Evolutionary conservation across 2,329 filamentous ascomycete species (phyloP), one percentile per base, ranked within the genome.

Genomic region (Colletotrichum aenigma): DNA sequence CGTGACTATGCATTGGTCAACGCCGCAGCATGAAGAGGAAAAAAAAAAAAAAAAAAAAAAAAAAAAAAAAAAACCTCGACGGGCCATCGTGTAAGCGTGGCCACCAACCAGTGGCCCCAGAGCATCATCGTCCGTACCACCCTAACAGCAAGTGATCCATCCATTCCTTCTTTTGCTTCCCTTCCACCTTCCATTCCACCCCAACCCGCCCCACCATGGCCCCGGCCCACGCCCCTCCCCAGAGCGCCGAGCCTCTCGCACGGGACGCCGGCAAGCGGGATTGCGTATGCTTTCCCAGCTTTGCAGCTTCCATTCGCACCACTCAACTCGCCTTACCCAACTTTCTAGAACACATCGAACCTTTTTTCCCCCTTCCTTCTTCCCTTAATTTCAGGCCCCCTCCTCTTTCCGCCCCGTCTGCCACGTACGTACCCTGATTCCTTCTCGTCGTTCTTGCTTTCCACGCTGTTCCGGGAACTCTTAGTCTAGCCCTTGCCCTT

Each of bases 221-320:
- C 73, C 73, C 64, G 70, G 64, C 70, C 71, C 70, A 75, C 71
- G 64, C 55, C 73, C 73, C 73, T 68, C 64, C 70, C 70, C 56
- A 75, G 74, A 71, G 55, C 72, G 75, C 75, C 75, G 72, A 77
- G 75, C 71, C 75, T 77, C 58, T 58, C 32, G 62, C 75, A 69
- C 75, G 75, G 75, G 66, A 77, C 72, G 67, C 72, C 75, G 75
- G 75, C 75, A 77, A 75, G 66, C 67, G 67, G 75, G 75, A 77
- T 75, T 77, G 75, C 75, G 75, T 77, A 77, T 74, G 71, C 75
- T 70, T 74, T 70, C 61, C 52, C 71, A 61, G 38, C 70, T 75
- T 75, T 69, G 73, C 73, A 75, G 72, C 48, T 73, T 38, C 36
- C 36, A 38, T 38, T 75, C 70, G 70, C 73, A 66, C 70, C 73